Evolutionary conservation across 2,329 filamentous ascomycete genomes (phyloP).

Genomic region (Pseudogymnoascus sp.): DNA sequence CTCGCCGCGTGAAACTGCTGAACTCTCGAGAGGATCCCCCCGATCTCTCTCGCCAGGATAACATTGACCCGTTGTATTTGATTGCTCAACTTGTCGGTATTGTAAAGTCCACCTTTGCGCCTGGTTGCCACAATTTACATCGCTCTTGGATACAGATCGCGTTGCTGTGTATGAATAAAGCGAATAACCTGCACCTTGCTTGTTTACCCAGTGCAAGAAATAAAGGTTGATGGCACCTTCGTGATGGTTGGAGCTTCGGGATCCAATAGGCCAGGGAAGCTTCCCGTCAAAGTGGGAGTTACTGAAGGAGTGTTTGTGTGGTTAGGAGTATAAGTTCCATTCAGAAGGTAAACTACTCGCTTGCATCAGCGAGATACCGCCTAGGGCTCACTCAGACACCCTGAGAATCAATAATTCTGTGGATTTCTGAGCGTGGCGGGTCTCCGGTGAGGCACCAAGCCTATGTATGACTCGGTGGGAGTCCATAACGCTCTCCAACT

Average conservation of each 20-base stretch:
- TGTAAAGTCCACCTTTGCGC: not conserved
- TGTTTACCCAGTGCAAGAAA: not conserved
- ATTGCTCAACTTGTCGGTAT: not conserved
- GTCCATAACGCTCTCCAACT: not conserved
- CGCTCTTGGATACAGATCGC: not conserved
- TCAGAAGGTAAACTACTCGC: not conserved
- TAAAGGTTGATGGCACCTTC: not conserved
- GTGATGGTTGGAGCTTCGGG: not conserved
- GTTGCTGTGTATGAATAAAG: not conserved
- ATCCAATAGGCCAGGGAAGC: not conserved
- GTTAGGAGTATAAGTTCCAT: not conserved
- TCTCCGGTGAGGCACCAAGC: not conserved
- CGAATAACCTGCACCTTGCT: not conserved
- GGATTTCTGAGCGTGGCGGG: not conserved
- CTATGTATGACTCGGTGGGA: not conserved
- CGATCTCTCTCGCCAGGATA: not conserved
- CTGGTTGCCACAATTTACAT: not conserved
- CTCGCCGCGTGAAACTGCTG: not conserved
- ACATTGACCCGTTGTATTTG: not conserved
- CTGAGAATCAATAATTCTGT: not conserved
- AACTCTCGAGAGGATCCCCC: no score
- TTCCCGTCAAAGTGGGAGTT: not conserved
- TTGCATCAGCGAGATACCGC: not conserved
- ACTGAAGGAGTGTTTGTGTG: not conserved
- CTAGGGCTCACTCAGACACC: not conserved